Conservation (phyloP, 2,329 filamentous ascomycete genomes). For the Penicillium sp. region DNA sequence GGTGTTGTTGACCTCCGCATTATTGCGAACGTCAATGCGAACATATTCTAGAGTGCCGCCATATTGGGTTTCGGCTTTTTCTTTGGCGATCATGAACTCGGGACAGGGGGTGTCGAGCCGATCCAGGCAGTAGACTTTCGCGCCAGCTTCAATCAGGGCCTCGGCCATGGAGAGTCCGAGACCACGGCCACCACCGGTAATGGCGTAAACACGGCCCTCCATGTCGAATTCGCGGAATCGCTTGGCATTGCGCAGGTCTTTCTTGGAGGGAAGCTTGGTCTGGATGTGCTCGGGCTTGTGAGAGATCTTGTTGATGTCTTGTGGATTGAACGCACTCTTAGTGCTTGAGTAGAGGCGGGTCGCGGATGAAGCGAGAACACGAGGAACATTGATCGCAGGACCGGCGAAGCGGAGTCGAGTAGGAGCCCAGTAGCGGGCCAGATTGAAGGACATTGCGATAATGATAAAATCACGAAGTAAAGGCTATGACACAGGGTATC, state of each 20-base stretch:
- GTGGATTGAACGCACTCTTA: conserved; percentile 12
- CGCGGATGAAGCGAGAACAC: conserved; percentile 8
- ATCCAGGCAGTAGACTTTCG: conserved; percentile 51
- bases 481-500: not conserved
- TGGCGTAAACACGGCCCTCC: conserved; percentile 40
- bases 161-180: conserved; percentile 47
- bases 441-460: conserved; percentile 13
- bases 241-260: conserved; percentile 23
- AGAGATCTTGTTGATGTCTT: conserved; percentile 13
- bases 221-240: conserved; percentile 46
- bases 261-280: conserved; percentile 26
- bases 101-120: conserved; percentile 42
- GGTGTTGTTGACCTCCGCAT: conserved; percentile 33
- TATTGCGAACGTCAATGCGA: conserved; percentile 48
- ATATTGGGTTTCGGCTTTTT: conserved; percentile 35
- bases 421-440: conserved; percentile 8
- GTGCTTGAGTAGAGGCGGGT: conserved; percentile 21
- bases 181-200: conserved; percentile 47
- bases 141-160: conserved; percentile 49
- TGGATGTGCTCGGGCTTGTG: conserved; percentile 32
- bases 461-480: not conserved
- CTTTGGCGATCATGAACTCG: conserved; percentile 43
- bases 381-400: conserved; percentile 2
- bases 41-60: conserved; percentile 47
- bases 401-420: conserved; percentile 12